Conservation (phyloP, 129 eudicot species). For the Calendula officinalis region DNA sequence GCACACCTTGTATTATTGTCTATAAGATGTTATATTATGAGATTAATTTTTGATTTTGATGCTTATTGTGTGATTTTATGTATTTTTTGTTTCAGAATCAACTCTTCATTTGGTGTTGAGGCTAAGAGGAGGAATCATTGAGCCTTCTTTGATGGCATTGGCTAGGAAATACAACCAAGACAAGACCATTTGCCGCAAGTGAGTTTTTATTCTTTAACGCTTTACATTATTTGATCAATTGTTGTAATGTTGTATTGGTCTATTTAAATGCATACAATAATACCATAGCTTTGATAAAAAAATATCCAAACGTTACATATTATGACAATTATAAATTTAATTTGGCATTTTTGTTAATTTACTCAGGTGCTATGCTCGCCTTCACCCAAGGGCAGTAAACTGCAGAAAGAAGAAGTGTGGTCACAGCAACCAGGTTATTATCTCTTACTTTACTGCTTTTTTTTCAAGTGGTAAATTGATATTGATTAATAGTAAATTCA, state of each 20-base stretch:
- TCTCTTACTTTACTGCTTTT: not conserved
- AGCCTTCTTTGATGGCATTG: conserved; percentile 49
- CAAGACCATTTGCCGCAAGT: conserved; percentile 51
- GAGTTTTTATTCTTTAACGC: conserved; percentile 4
- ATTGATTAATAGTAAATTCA: too few relatives aligned
- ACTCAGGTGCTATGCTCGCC: conserved; percentile 43
- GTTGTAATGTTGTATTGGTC: not conserved
- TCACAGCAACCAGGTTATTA: conserved; percentile 41
- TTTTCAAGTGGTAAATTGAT: too few relatives aligned
- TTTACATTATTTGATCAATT: not conserved
- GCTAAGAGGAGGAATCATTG: conserved; percentile 52
- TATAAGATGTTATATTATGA: not conserved
- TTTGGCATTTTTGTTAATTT: not conserved
- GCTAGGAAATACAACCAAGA: conserved; percentile 48
- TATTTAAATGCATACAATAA: not conserved
- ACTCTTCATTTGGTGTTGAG: conserved; percentile 47
- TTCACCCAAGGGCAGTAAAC: conserved; percentile 45
- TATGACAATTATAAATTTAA: not conserved
- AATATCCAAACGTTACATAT: too few relatives aligned
- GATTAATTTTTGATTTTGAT: not conserved
- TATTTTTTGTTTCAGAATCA: conserved; percentile 29
- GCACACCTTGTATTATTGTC: too few relatives aligned
- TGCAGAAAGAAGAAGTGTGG: conserved; percentile 53
- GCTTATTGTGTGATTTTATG: not conserved
- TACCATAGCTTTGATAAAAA: too few relatives aligned